These are phyloP conservation scores for Cutaneotrichosporon dermatis DNA, from an alignment of 1,284 basidiomycete genomes.

Conservation along the genomic window DNA sequence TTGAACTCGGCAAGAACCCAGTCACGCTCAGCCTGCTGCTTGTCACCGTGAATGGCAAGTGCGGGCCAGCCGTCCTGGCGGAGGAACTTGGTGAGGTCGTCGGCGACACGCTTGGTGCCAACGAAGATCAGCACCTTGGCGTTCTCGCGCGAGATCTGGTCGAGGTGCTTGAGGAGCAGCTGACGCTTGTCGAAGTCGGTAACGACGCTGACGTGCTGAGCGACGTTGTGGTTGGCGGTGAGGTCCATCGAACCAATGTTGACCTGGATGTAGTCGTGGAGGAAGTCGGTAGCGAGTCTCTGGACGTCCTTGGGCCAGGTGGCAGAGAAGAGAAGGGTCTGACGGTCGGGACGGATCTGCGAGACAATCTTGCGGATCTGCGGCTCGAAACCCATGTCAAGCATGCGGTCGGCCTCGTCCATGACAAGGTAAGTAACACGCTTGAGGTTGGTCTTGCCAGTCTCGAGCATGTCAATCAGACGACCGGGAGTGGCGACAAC, in stretches of 20 bases:
- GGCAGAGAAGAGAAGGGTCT: slow-evolving; percentile 95
- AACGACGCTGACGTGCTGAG: slow-evolving; percentile 93
- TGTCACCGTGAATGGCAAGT: slow-evolving; percentile 97
- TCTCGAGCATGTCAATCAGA: slow-evolving; percentile 95
- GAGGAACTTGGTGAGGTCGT: slow-evolving; percentile 96
- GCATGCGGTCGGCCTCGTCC: slow-evolving; percentile 84
- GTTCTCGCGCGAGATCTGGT: slow-evolving; percentile 92
- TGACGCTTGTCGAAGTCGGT: slow-evolving; percentile 96
- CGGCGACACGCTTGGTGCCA: slow-evolving; percentile 93
- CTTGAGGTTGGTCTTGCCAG: slow-evolving; percentile 90
- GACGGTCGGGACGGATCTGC: slow-evolving; percentile 93
- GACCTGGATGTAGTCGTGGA: slow-evolving; percentile 93
- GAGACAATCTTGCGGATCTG: slow-evolving; percentile 97
- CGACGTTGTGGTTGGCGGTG: slow-evolving; percentile 96
- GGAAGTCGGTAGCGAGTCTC: slow-evolving; percentile 93
- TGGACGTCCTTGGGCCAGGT: slow-evolving; percentile 99
- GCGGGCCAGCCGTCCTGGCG: slow-evolving; percentile 98
- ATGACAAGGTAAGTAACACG: slow-evolving; percentile 97
- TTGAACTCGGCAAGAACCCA: slow-evolving; percentile 99
- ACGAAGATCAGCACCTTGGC: slow-evolving; percentile 99
- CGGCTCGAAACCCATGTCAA: slow-evolving; percentile 80
- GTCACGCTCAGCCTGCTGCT: slow-evolving; percentile 85
- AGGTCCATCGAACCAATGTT: slow-evolving; percentile 99
- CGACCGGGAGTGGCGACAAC: slow-evolving; percentile 95
- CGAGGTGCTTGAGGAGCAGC: slow-evolving; percentile 94